A percentile compares a stretch with the other conserved stretches of the same genome.
Evolutionary conservation across 2,329 filamentous ascomycete genomes (phyloP).

Genomic region (Botrytis cinerea): DNA sequence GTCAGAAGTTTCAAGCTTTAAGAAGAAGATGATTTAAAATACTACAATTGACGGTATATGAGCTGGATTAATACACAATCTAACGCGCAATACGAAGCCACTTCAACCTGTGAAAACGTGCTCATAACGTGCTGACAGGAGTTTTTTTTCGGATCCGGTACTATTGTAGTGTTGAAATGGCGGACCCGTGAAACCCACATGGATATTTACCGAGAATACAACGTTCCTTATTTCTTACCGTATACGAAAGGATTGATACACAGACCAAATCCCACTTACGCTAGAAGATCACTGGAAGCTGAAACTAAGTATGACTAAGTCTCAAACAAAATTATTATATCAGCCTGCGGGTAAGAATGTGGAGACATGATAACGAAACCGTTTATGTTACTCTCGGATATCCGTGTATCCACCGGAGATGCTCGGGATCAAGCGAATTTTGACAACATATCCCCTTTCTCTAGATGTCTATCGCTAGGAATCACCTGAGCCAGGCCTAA

Average conservation of each 20-base stretch:
- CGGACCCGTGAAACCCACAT: not conserved
- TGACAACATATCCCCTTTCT: not conserved
- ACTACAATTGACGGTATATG: not conserved
- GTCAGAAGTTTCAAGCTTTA: not conserved
- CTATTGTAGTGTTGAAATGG: not conserved
- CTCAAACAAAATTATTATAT: not conserved
- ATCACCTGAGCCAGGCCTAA: not conserved
- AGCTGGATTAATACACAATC: not conserved
- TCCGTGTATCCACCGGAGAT: not conserved
- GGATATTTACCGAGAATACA: not conserved
- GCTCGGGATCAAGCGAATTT: slow-evolving; percentile 1
- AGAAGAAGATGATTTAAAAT: slow-evolving; percentile 8
- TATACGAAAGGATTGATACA: not conserved
- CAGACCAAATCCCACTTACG: not conserved
- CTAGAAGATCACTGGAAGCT: not conserved
- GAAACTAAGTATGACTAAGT: slow-evolving; percentile 2
- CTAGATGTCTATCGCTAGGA: not conserved
- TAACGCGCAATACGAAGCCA: not conserved
- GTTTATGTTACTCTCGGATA: not conserved
- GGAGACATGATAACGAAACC: not conserved
- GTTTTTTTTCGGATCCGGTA: slow-evolving; percentile 14
- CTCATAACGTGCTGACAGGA: slow-evolving; percentile 13
- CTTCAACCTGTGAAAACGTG: not conserved
- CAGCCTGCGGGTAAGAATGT: not conserved
- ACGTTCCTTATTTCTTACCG: not conserved